Evolutionary conservation across 805 yeast genomes (phyloP).

Genomic region (Yarrowia bubula): DNA sequence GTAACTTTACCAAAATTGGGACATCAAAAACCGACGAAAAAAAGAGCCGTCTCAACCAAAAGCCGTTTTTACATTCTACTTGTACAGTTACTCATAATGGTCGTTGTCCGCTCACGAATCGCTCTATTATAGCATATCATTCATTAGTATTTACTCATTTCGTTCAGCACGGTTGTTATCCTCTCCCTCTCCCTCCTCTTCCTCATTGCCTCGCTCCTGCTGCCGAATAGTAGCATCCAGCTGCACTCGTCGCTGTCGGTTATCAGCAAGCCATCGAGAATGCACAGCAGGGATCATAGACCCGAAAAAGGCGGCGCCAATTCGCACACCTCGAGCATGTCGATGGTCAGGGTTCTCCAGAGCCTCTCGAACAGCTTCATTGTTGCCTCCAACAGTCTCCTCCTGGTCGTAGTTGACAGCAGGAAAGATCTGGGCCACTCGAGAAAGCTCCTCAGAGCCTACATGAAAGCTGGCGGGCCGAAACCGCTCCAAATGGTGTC

Average conservation of each 20-base stretch:
- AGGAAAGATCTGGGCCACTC: constrained; percentile 18
- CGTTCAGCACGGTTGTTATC: neutral
- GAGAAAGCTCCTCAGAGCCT: constrained; percentile 9
- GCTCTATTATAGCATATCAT: neutral
- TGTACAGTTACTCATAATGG: too few species aligned
- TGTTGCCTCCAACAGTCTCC: neutral
- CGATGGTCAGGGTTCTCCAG: constrained; percentile 23
- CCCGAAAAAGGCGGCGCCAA: constrained; percentile 17
- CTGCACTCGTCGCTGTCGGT: constrained; percentile 18
- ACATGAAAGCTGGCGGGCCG: constrained; percentile 14
- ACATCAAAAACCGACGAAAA: too few species aligned
- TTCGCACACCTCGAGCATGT: constrained; percentile 2
- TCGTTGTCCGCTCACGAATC: too few species aligned
- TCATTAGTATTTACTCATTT: constrained; percentile 14
- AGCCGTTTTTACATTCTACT: too few species aligned
- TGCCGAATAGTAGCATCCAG: neutral
- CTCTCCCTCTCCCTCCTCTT: neutral
- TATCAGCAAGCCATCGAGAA: constrained; percentile 20
- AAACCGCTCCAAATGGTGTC: constrained; percentile 17
- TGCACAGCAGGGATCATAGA: constrained; percentile 25
- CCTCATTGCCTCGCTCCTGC: neutral
- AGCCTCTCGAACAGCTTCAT: constrained; percentile 8
- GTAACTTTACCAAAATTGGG: too few species aligned
- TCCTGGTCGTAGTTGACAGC: constrained; percentile 22
- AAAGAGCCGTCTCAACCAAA: too few species aligned